Base-by-base conservation (phyloP, 768 basidiomycete species). In the Trametes elegans region DNA sequence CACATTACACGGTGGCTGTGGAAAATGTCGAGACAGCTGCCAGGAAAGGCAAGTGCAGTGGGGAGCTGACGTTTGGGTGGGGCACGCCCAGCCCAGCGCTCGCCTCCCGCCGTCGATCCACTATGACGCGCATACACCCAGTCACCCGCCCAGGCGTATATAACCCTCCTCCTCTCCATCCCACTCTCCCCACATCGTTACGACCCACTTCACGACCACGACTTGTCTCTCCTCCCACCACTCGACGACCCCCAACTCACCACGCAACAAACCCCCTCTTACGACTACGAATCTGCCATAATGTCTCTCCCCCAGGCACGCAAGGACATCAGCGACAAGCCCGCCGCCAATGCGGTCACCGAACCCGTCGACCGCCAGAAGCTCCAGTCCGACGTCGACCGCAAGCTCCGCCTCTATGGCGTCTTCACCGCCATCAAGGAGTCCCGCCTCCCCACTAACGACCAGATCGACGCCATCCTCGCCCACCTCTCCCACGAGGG, bases 371-470 rank as follows among this genome's bases (percentile, higher is more conserved):
- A 90, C 68, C 82, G 77, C 51, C 69, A 66, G 7, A 72, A 71
- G 52, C 83, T 85, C 64, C 81, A 87, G 19, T 82, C 79, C 4
- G 92, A 95, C 68, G 79, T 94, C 57, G 83, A 90, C 62, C 80
- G 90, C 62, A 95, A 95, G 76, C 77, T 96, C 47, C 82, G 81
- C 48, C 72, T 96, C 39, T 95, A 87, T 65, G 90, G 87, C 60
- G 81, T 88, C 50, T 78, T 96, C 58, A 75, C 88, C 61, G 93
- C 92, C 1, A 82, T 97, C 68, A 80, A 89, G 39, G 75, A 84
- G 48, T 91, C 90, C n/a, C 84, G 85, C 45, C 74, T 90, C 63
- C 93, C 92, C 10, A 78, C 87, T 55, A 94, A 93, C 71, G 64
- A 70, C 13, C 93, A 97, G 70, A 86, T 95, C 62, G 85, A 91